Evolutionary conservation across 164 flowering plant genomes (phyloP).

Genomic region (Pachysandra terminalis): DNA sequence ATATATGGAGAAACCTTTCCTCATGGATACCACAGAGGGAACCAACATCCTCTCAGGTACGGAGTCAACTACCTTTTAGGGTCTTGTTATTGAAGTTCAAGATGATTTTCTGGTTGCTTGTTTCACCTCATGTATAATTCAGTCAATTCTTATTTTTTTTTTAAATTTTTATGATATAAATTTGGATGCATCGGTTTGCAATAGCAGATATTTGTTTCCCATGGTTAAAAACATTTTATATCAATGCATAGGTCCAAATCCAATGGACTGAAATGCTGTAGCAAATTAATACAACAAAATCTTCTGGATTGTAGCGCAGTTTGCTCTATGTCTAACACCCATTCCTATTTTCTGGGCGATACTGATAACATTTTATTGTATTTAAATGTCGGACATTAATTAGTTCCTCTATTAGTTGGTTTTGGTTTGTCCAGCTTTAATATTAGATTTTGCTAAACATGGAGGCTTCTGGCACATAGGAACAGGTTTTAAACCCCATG

Average conservation of each 20-base stretch:
- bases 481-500: not conserved
- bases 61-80: not conserved
- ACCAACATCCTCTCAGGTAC: constrained; percentile 57
- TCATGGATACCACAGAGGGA: constrained; percentile 91
- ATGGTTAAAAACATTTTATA: not conserved
- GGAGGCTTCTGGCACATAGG: not conserved
- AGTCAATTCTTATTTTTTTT: not conserved
- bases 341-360: not conserved
- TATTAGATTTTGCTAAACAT: too few species aligned
- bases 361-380: not conserved
- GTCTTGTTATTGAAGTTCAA: not conserved
- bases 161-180: too few species aligned
- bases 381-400: not conserved
- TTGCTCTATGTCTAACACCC: too few species aligned
- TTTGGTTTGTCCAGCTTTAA: not conserved
- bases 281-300: not conserved
- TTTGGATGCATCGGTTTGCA: not conserved
- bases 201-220: not conserved
- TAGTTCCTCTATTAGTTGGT: not conserved
- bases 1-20: constrained; percentile 71
- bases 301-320: not conserved
- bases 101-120: not conserved
- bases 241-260: not conserved
- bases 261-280: not conserved
- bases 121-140: not conserved